A percentile compares a stretch with the other conserved stretches of the same genome.
Conservation (phyloP, 2,329 filamentous ascomycete genomes). For the Colletotrichum sp. region DNA sequence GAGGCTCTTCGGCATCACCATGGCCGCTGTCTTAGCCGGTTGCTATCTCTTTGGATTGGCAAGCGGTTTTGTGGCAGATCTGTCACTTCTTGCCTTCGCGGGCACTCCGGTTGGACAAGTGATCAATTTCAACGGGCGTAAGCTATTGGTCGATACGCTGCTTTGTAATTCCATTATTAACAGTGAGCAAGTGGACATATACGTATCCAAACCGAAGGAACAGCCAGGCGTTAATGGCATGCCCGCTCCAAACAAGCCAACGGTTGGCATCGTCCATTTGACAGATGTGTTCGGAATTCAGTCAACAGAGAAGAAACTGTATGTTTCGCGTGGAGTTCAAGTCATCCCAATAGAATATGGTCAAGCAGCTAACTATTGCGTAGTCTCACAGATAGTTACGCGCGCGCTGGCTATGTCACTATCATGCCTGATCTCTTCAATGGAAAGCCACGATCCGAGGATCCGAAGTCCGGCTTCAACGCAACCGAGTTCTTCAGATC, state of each 20-base stretch:
- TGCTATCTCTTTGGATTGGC: neutral
- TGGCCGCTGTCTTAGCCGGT: neutral
- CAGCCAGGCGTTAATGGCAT: neutral
- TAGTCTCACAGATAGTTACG: slow-evolving; percentile 66
- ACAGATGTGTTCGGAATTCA: slow-evolving; percentile 42
- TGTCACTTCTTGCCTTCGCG: slow-evolving; percentile 8
- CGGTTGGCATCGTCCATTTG: slow-evolving; percentile 19
- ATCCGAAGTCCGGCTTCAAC: slow-evolving; percentile 36
- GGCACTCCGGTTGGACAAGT: neutral
- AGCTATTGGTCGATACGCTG: neutral
- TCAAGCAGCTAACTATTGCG: too few relatives aligned
- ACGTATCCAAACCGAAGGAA: neutral
- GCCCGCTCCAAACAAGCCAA: neutral
- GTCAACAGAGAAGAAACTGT: slow-evolving; percentile 22
- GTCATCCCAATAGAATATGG: neutral
- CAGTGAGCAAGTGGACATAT: neutral
- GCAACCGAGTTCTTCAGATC: slow-evolving; percentile 41
- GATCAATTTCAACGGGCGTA: neutral
- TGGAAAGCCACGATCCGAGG: slow-evolving; percentile 54
- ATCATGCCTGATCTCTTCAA: slow-evolving; percentile 70
- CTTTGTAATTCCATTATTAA: fast-evolving
- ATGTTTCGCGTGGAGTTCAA: neutral
- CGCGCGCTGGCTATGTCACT: slow-evolving; percentile 68
- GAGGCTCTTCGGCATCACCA: neutral
- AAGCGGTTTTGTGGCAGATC: neutral